Base-by-base conservation (phyloP, 2,329 filamentous ascomycete genomes). In the Pseudogymnoascus sp. region DNA sequence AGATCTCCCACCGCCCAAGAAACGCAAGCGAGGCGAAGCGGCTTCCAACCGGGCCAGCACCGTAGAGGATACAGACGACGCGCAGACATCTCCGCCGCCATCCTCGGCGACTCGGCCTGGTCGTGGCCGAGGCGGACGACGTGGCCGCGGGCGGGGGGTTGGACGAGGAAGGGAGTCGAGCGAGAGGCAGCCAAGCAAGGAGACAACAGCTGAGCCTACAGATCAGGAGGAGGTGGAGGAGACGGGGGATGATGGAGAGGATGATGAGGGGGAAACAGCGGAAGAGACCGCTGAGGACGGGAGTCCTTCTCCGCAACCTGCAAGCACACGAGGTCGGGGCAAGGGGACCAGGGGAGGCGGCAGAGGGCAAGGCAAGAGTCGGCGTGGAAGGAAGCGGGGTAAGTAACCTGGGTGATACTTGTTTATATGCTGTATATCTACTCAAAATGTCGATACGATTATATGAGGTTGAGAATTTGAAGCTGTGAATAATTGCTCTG, bases 51-150 rank as follows among this genome's bases (percentile, higher is more conserved):
- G 78, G 65, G 72, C 67, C 33, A 81, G 79, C 65, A 82, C 80
- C 5, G 76, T 82, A n/a, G 80, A 80, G 3, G 80, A 82, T 61
- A 80, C 80, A 0, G 80, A 82, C 65, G 76, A 77, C 40, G 76
- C 68, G 21, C 68, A 77, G 48, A 78, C 74, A 4, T 74, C 75
- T n/a, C 74, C 75, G 36, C 77, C 63, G 67, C 71, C 75, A 18
- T 77, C 75, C 8, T 75, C 79, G 62, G 74, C 1, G 70, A 78
- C 65, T n/a, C 62, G 71, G 36, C 61, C 67, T 29, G 69, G 67
- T 18, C 66, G 70, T 61, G 66, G 66, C 21, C 64, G 62, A 74
- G 78, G 63, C 73, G 76, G 65, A 78, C 79, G 67, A 76, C 33
- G 58, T 78, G 55, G 75, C 74, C 0, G 74, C 74, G 10, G 77